Conservation (phyloP, 345 rosid species). For the Kernera saxatilis region DNA sequence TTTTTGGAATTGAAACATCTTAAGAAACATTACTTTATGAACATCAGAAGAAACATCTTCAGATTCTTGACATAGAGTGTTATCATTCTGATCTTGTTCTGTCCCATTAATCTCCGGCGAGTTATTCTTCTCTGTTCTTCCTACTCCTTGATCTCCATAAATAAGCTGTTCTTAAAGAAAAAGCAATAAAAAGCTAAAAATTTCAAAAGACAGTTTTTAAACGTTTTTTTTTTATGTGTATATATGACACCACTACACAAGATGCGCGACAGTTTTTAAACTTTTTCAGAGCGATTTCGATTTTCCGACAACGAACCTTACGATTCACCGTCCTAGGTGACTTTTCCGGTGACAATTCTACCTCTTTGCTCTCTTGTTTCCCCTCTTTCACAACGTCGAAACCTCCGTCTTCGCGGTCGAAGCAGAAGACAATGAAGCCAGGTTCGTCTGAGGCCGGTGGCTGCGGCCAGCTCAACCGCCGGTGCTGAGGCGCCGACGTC, state of each 20-base stretch:
- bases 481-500: constrained; percentile 11
- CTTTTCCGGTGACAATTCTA: constrained; percentile 3
- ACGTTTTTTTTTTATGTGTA: no score
- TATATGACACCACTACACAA: no score
- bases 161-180: constrained; percentile 28
- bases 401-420: constrained; percentile 54
- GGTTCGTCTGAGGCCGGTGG: constrained; percentile 39
- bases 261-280: no score
- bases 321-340: constrained; percentile 26
- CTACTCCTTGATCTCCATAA: constrained; percentile 18
- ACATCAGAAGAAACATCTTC: constrained; percentile 21
- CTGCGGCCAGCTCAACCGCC: constrained; percentile 28
- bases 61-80: constrained; percentile 9
- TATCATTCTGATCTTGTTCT: constrained; percentile 1
- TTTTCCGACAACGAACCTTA: constrained; percentile 34
- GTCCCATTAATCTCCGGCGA: not conserved
- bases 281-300: not conserved
- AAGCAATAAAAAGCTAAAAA: not conserved
- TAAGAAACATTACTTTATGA: constrained; percentile 8
- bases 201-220: no score
- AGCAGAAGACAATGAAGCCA: constrained; percentile 62
- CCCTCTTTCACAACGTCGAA: constrained; percentile 50
- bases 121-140: constrained; percentile 1
- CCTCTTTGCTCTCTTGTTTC: constrained; percentile 24
- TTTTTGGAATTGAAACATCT: not conserved